Percentiles rank a stretch among this genome's conserved stretches.
Conservation (phyloP, 2,329 filamentous ascomycete species). For the Apiospora hydei region DNA sequence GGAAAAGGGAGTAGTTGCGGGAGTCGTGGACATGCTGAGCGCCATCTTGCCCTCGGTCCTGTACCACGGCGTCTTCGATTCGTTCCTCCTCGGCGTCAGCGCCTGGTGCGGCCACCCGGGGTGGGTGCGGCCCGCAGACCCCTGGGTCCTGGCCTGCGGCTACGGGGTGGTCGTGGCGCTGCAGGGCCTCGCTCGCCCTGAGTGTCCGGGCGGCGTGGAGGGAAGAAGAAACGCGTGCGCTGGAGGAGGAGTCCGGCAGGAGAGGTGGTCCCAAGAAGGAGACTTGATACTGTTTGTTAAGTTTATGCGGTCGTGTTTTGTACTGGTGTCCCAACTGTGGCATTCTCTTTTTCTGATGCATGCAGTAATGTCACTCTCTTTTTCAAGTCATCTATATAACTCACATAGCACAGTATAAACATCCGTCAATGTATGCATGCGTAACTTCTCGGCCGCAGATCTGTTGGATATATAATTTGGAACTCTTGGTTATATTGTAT, state of each 20-base stretch:
- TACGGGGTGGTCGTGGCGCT: neutral
- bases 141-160: neutral
- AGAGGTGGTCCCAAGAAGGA: neutral
- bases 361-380: neutral
- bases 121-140: neutral
- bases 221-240: neutral
- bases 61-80: neutral
- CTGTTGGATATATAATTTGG: no score
- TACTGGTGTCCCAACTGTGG: neutral
- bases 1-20: neutral
- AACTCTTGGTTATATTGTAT: no score
- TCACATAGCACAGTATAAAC: no score
- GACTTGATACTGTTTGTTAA: neutral
- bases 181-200: neutral
- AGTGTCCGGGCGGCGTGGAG: neutral
- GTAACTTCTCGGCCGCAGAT: no score
- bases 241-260: neutral
- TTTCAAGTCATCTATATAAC: neutral
- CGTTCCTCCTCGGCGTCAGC: neutral
- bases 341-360: neutral
- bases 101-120: neutral
- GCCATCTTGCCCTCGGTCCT: slow-evolving; percentile 4
- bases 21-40: neutral
- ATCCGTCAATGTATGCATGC: no score
- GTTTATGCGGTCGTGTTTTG: no score